Evolutionary conservation across 2,329 filamentous ascomycete genomes (phyloP).

Genomic region (Talaromyces sp.): DNA sequence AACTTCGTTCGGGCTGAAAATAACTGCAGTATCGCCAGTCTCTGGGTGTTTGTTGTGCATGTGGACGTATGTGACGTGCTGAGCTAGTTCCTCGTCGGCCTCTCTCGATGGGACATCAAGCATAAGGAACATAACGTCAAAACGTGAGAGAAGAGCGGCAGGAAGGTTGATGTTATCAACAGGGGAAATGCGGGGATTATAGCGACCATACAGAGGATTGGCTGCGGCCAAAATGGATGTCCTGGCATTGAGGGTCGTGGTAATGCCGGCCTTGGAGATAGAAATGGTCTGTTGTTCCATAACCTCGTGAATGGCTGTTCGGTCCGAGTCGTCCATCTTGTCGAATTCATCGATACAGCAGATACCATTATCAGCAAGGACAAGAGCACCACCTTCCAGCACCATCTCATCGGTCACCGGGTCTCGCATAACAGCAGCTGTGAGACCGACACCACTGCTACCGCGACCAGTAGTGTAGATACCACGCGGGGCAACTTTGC

Average conservation of each 20-base stretch:
- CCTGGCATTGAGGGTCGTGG: conserved; percentile 91
- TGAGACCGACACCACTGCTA: conserved; percentile 76
- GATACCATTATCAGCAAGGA: conserved; percentile 75
- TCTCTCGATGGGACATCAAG: conserved; percentile 91
- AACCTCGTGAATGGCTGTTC: conserved; percentile 79
- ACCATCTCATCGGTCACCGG: conserved; percentile 77
- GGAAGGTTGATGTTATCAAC: conserved; percentile 99
- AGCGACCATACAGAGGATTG: conserved; percentile 95
- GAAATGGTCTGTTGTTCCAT: conserved; percentile 87
- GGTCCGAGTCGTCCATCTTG: conserved; percentile 77
- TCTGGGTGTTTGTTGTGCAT: conserved; percentile 95
- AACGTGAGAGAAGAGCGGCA: conserved; percentile 93
- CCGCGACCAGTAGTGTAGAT: conserved; percentile 80
- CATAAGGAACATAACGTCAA: conserved; percentile 94
- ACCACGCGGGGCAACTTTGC: conserved; percentile 91
- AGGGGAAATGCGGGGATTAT: conserved; percentile 94
- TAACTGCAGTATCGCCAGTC: conserved; percentile 60
- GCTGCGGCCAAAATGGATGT: conserved; percentile 94
- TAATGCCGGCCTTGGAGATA: conserved; percentile 88
- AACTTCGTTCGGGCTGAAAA: conserved; percentile 90
- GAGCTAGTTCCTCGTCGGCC: conserved; percentile 85
- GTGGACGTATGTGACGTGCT: conserved; percentile 93
- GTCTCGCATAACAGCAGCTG: conserved; percentile 75
- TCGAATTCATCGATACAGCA: conserved; percentile 51
- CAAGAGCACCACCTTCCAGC: conserved; percentile 73